A percentile compares a stretch with the other conserved stretches of the same genome.
These are phyloP conservation scores for Colletotrichum agaves DNA, from an alignment of 2,329 filamentous ascomycete species.

Conservation along the genomic window DNA sequence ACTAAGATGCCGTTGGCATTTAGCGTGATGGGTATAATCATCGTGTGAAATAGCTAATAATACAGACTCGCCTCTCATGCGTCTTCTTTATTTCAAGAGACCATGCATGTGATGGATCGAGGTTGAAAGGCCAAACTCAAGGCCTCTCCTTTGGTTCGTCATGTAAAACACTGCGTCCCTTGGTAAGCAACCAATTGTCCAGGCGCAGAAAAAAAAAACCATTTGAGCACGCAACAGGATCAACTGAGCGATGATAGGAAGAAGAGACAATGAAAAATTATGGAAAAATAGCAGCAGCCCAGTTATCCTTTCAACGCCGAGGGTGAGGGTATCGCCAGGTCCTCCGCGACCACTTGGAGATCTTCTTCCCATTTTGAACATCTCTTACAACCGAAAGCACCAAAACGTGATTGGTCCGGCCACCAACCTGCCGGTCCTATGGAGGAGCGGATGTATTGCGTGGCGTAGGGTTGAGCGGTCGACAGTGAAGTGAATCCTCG, in stretches of 20 bases:
- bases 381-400: slow-evolving; percentile 10
- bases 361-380: slow-evolving; percentile 29
- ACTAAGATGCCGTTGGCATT: slow-evolving; percentile 24
- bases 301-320: slow-evolving; percentile 33
- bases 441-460: neutral
- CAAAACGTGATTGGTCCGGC: slow-evolving; percentile 18
- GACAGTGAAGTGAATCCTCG: slow-evolving; percentile 15
- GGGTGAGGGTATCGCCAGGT: slow-evolving; percentile 39
- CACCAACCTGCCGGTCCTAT: slow-evolving; percentile 23
- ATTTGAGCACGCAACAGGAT: slow-evolving; percentile 20
- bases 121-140: neutral
- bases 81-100: slow-evolving; percentile 9
- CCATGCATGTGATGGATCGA: neutral
- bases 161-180: slow-evolving; percentile 18
- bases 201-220: neutral
- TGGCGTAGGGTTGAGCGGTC: slow-evolving; percentile 27
- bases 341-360: slow-evolving; percentile 32
- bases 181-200: slow-evolving; percentile 8
- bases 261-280: neutral
- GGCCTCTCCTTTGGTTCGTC: slow-evolving; percentile 2
- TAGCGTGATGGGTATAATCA: slow-evolving; percentile 36
- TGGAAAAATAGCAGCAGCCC: slow-evolving; percentile 2
- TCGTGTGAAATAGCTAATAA: slow-evolving; percentile 30
- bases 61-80: slow-evolving; percentile 22
- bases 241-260: neutral